Base-by-base conservation (phyloP, 805 yeast species). In the Pichia pseudocactophila region DNA sequence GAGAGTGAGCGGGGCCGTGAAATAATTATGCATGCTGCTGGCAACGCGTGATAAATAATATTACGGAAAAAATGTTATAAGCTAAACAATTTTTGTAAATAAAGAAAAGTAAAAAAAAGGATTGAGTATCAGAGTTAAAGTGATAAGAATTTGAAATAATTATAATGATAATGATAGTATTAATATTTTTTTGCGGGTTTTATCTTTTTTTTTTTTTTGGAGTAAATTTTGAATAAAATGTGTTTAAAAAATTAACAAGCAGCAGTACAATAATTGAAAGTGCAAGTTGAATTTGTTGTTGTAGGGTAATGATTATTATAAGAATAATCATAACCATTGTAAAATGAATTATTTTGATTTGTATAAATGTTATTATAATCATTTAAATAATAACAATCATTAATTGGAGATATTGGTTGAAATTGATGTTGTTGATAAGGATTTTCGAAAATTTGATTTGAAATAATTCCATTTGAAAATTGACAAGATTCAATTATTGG, bases 391-490 rank as follows among this genome's bases (percentile, higher is more conserved):
- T 16, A 30, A 38, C 27, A 31, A 30, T 22, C 36, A 20, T 32
- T 36, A 20, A 33, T n/a, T 18, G 45, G 36, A 7, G 42, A 37
- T 16, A 35, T 32, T 10, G 25, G 30, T 12, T 7, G 39, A 13
- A 36, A 37, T 25, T 30, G 43, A 27, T 44, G 20, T 39, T 55
- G 59, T 44, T 43, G 51, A 22, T 22, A 6, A 22, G 25, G 5
- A 22, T 22, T 22, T 22, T 22, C 25, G 8, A 22, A 22, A 22
- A 6, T 6, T 22, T 22, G 58, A 43, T 50, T 53, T 30, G 55
- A 58, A 41, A 49, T 55, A 25, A 45, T 48, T 45, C 46, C 55
- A 22, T 48, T 53, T 35, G 45, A 49, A 22, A 40, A 22, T 22
- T 36, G n/a, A 33, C n/a, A 32, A 22, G 25, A 17, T 15, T 17